Percentiles rank a stretch among this genome's conserved stretches.
These are phyloP conservation scores for Phycomyces blakesleeanus DNA, from an alignment of 192 early-diverging fungal genomes.

Conservation along the genomic window DNA sequence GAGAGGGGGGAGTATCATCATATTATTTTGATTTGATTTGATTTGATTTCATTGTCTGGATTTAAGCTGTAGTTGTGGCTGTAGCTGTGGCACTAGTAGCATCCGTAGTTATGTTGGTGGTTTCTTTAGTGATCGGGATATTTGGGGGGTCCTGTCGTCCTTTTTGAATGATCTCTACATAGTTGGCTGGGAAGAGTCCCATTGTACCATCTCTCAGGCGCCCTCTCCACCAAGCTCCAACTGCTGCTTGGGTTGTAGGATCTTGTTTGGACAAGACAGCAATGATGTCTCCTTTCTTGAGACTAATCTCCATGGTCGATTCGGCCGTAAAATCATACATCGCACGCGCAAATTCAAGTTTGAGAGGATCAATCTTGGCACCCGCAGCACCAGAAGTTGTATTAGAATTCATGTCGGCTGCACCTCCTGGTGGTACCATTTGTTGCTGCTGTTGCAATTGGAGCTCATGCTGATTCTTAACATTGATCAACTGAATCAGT, in stretches of 20 bases:
- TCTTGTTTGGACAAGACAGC: conserved; percentile 84
- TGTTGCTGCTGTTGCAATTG: conserved; percentile 23
- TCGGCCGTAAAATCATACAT: conserved; percentile 79
- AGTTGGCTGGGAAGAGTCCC: conserved; percentile 89
- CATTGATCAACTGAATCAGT: conserved; percentile 62
- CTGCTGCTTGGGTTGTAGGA: conserved; percentile 59
- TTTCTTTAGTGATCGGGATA: background rate
- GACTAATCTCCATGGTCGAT: conserved; percentile 74
- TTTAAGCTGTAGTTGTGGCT: too few species aligned
- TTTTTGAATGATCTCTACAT: conserved; percentile 84
- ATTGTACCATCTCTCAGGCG: conserved; percentile 72
- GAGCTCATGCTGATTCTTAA: conserved; percentile 6
- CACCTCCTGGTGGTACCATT: conserved; percentile 17
- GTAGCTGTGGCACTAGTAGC: too few species aligned
- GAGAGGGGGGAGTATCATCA: too few species aligned
- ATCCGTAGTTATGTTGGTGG: background rate
- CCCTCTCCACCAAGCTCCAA: conserved; percentile 90
- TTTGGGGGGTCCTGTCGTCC: conserved; percentile 1
- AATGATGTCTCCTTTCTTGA: conserved; percentile 84
- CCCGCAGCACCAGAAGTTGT: conserved; percentile 7
- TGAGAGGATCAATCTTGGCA: conserved; percentile 34
- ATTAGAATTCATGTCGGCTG: background rate
- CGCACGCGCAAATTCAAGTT: conserved; percentile 84
- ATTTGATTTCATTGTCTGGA: too few species aligned
- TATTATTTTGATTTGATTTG: too few species aligned